phyloP scores from a whole-genome alignment of 176 grass and related monocot genomes.

The Oryza australiensis region DNA sequence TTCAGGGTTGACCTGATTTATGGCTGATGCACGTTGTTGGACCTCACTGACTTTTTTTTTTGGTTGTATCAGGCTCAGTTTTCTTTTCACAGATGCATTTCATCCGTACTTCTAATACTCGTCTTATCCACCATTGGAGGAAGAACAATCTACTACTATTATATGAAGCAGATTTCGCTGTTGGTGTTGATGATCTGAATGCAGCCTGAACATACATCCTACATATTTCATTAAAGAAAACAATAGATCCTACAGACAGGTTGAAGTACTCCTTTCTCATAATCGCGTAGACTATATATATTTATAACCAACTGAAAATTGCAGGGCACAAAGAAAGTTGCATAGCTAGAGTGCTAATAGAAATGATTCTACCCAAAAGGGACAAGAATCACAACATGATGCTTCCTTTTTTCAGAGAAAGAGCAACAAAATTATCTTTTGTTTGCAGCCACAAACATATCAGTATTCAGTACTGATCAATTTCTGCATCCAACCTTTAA shows the following conservation, averaged over 20 bases:
- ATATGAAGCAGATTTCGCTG: not conserved
- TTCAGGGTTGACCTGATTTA: not conserved
- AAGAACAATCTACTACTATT: not conserved
- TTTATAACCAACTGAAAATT: not conserved
- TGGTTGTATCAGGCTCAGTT: not conserved
- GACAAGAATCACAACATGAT: not conserved
- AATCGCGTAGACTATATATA: not conserved
- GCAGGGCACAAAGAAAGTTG: not conserved
- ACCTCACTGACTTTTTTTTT: not conserved
- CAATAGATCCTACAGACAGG: not conserved
- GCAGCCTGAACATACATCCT: not conserved
- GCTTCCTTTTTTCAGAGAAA: not conserved
- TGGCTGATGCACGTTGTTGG: not conserved
- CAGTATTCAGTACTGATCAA: not conserved
- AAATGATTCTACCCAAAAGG: no score
- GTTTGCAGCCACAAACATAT: not conserved
- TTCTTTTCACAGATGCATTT: slow-evolving; percentile 9
- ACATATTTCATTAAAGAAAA: no score
- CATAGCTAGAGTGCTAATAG: not conserved
- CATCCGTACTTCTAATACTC: not conserved
- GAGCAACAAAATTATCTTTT: not conserved
- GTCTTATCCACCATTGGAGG: not conserved
- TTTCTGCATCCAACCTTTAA: not conserved
- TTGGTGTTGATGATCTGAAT: not conserved
- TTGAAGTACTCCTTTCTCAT: not conserved